Conservation (phyloP, 306 rosid species). For the Argentina anserina region DNA sequence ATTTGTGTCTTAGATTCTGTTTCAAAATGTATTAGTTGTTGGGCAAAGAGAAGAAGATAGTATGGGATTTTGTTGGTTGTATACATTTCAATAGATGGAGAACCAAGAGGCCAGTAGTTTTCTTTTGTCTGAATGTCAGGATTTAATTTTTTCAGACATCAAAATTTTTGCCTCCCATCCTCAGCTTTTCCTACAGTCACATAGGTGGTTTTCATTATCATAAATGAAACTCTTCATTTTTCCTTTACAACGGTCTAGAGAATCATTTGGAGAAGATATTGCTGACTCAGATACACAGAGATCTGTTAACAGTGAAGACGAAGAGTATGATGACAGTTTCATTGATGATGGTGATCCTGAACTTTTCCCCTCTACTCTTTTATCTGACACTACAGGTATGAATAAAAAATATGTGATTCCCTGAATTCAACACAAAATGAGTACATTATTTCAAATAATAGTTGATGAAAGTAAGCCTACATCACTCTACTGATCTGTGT, state of each 20-base stretch:
- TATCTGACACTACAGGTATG: conserved; percentile 44
- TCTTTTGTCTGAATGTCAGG: neutral
- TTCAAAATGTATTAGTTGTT: neutral
- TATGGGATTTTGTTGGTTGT: neutral
- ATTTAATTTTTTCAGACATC: neutral
- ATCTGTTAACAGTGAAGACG: conserved; percentile 56
- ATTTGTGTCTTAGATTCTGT: neutral
- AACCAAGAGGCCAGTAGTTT: neutral
- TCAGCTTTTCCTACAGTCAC: neutral
- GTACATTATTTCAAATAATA: neutral
- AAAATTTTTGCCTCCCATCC: neutral
- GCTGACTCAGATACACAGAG: conserved; percentile 67
- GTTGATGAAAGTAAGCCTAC: neutral
- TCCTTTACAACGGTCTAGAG: conserved; percentile 53
- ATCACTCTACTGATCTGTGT: neutral
- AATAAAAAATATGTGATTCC: neutral
- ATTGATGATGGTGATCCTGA: conserved; percentile 52
- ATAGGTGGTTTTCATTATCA: neutral
- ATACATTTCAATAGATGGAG: neutral
- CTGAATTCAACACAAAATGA: neutral
- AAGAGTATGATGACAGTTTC: conserved; percentile 73
- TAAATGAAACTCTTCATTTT: conserved; percentile 7
- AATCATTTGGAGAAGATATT: conserved; percentile 85
- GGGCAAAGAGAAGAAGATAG: neutral
- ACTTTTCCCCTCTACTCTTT: conserved; percentile 42